A percentile compares a stretch with the other conserved stretches of the same genome.
These are phyloP conservation scores for Chytriomyces sp. DNA, from an alignment of 192 early-diverging fungal genomes.

Conservation along the genomic window DNA sequence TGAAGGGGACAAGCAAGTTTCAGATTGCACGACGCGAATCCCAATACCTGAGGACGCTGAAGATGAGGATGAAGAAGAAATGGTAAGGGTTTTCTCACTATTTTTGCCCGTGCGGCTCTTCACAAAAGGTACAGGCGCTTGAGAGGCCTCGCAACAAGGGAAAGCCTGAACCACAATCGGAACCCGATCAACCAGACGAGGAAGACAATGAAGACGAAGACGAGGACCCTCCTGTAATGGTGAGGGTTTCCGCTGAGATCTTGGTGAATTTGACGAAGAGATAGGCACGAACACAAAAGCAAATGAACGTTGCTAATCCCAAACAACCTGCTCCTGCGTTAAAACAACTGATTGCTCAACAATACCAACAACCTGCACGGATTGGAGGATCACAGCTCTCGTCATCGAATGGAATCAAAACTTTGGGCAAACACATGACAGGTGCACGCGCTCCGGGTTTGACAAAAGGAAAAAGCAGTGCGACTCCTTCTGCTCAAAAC, in stretches of 20 bases:
- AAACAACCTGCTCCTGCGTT: not conserved
- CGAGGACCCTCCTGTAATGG: constrained; percentile 1
- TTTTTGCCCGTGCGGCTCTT: not conserved
- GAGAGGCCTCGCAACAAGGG: not conserved
- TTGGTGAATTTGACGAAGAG: not conserved
- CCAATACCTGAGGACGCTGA: not conserved
- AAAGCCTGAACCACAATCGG: not conserved
- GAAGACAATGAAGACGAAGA: constrained; percentile 22
- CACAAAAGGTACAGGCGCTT: not conserved
- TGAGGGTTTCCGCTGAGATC: not conserved
- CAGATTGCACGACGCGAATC: not conserved
- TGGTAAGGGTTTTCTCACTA: not conserved
- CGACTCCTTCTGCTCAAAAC: not conserved
- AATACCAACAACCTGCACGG: not conserved
- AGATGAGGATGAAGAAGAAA: not conserved
- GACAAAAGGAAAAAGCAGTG: not conserved
- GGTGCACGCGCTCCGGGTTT: not conserved
- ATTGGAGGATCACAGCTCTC: not conserved
- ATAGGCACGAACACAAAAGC: not conserved
- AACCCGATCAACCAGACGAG: not conserved
- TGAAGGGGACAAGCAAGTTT: not conserved
- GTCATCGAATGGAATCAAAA: not conserved
- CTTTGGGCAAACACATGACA: constrained; percentile 2
- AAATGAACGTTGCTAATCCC: not conserved
- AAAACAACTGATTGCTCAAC: not conserved